These are phyloP conservation scores for Aspergillus funiculosus DNA, from an alignment of 495 filamentous ascomycete genomes.

Conservation along the genomic window DNA sequence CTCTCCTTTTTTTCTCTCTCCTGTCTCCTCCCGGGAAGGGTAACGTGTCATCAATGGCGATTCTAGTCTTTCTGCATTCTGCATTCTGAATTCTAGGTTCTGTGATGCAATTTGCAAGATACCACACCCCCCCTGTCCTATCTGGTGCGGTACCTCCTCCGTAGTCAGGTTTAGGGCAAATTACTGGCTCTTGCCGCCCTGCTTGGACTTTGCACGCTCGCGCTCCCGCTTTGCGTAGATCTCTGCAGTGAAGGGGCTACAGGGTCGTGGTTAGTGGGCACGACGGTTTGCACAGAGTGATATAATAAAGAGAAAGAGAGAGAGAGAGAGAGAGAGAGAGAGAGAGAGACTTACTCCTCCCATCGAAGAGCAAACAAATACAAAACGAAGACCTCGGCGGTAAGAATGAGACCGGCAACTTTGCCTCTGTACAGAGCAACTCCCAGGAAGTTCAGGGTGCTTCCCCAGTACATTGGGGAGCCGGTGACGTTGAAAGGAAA, in stretches of 20 bases:
- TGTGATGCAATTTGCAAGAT: not conserved
- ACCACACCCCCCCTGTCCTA: not conserved
- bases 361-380: conserved; percentile 81
- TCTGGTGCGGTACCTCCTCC: not conserved
- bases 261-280: conserved; percentile 18
- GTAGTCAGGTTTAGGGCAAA: no score
- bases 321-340: not conserved
- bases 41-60: no score
- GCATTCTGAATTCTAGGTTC: no score
- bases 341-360: conserved; percentile 63
- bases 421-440: conserved; percentile 84
- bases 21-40: no score
- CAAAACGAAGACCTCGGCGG: conserved; percentile 64
- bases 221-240: conserved; percentile 85
- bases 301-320: not conserved
- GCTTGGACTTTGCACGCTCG: conserved; percentile 38
- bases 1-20: not conserved
- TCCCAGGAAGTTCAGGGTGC: conserved; percentile 84
- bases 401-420: conserved; percentile 79
- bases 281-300: not conserved
- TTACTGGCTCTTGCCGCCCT: conserved; percentile 39
- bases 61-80: no score
- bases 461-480: conserved; percentile 96
- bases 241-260: conserved; percentile 81
- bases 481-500: conserved; percentile 94